phyloP scores from a whole-genome alignment of 1,139 yeast species.

The Taphrina communis region DNA sequence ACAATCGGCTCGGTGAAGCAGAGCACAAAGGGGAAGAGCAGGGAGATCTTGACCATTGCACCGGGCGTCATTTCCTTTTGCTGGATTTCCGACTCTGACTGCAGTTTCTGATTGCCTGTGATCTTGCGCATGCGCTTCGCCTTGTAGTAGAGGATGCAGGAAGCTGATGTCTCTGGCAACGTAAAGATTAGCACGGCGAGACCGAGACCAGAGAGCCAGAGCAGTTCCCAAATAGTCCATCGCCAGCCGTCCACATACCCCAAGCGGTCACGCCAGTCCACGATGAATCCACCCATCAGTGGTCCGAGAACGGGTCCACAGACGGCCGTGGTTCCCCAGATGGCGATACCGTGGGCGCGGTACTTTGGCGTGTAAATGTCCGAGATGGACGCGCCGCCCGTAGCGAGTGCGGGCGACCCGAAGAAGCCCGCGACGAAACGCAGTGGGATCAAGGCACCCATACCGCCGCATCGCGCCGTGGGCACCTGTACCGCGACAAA shows the following conservation, averaged over 20 bases:
- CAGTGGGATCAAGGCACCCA: slow-evolving; percentile 61
- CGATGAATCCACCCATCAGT: slow-evolving; percentile 75
- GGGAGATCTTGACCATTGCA: slow-evolving; percentile 46
- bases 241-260: slow-evolving; percentile 65
- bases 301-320: slow-evolving; percentile 82
- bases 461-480: slow-evolving; percentile 62
- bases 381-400: slow-evolving; percentile 84
- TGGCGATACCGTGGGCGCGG: slow-evolving; percentile 58
- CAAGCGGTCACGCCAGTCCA: slow-evolving; percentile 52
- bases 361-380: slow-evolving; percentile 75
- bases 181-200: slow-evolving; percentile 64
- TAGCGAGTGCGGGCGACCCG: slow-evolving; percentile 83
- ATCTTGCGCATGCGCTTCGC: slow-evolving; percentile 60
- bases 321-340: slow-evolving; percentile 60
- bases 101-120: slow-evolving; percentile 52
- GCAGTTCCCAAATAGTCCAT: slow-evolving; percentile 63
- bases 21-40: slow-evolving; percentile 63
- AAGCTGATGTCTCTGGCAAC: slow-evolving; percentile 88
- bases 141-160: slow-evolving; percentile 74
- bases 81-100: slow-evolving; percentile 64
- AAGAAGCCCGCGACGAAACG: slow-evolving; percentile 81
- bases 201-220: slow-evolving; percentile 56
- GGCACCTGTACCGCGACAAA: slow-evolving; percentile 68
- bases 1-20: slow-evolving; percentile 60
- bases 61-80: slow-evolving; percentile 34